These are phyloP conservation scores for Apophysomyces elegans DNA, from an alignment of 371 early-diverging fungal genomes.

Conservation along the genomic window DNA sequence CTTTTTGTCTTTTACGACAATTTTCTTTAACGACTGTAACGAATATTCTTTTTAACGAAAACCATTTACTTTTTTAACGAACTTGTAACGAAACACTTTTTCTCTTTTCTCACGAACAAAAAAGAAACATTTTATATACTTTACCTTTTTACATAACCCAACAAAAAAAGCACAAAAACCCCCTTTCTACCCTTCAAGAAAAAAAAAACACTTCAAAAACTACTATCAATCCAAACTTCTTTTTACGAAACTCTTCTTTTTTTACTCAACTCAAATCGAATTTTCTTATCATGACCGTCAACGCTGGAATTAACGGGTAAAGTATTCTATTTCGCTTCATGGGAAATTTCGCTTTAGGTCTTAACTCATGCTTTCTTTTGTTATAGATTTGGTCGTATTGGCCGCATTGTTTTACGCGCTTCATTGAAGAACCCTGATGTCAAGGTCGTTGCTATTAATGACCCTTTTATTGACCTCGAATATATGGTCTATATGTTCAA, in stretches of 20 bases:
- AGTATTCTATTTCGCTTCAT: not conserved
- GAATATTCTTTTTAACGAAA: constrained; percentile 1
- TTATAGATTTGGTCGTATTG: constrained; percentile 94
- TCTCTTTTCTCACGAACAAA: not conserved
- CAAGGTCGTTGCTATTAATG: constrained; percentile 96
- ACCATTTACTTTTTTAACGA: not conserved
- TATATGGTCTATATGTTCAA: constrained; percentile 98
- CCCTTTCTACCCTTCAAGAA: too few relatives aligned
- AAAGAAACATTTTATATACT: not conserved
- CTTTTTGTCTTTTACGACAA: constrained; percentile 3
- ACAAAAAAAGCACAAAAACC: too few relatives aligned
- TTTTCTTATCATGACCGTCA: constrained; percentile 34
- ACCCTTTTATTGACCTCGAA: constrained; percentile 95
- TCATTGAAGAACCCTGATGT: constrained; percentile 78
- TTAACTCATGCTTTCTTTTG: constrained; percentile 4
- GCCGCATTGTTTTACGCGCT: constrained; percentile 98
- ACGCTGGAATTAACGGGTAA: constrained; percentile 51
- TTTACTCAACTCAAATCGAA: not conserved
- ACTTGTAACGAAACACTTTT: too few relatives aligned
- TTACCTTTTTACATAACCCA: not conserved
- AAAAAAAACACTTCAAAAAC: too few relatives aligned
- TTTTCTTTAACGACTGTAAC: constrained; percentile 6
- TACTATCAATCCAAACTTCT: not conserved
- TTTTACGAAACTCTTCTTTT: not conserved
- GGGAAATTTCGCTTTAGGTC: not conserved